phyloP scores from a whole-genome alignment of 129 eudicot species.

The Lonicera japonica region DNA sequence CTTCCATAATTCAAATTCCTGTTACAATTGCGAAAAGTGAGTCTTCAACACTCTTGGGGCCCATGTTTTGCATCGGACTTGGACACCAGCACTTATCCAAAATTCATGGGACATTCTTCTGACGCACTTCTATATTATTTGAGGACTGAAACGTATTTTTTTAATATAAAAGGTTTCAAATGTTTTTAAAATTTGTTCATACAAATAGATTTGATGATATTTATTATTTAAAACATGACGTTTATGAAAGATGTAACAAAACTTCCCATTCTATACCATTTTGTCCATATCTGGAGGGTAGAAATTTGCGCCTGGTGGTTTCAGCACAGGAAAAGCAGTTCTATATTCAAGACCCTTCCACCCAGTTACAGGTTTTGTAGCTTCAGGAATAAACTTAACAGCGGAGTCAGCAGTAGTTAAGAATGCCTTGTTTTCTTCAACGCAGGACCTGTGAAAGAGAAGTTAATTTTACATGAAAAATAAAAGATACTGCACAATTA shows the following conservation, averaged over 20 bases:
- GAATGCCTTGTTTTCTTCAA: conserved; percentile 87
- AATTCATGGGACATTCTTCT: too few relatives aligned
- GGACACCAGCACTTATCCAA: too few relatives aligned
- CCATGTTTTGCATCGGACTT: too few relatives aligned
- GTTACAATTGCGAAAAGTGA: conserved; percentile 10
- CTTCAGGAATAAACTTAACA: conserved; percentile 49
- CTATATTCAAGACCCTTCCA: conserved; percentile 91
- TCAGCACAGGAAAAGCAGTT: conserved; percentile 62
- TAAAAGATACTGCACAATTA: neutral
- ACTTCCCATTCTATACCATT: conserved; percentile 38
- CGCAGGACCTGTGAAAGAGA: conserved; percentile 62
- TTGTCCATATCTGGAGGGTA: conserved; percentile 96
- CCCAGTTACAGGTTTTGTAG: conserved; percentile 60
- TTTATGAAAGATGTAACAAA: neutral
- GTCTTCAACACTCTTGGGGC: conserved; percentile 1
- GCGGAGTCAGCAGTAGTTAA: conserved; percentile 89
- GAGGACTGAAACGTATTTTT: too few relatives aligned
- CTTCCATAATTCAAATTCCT: conserved; percentile 91
- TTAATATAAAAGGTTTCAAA: too few relatives aligned
- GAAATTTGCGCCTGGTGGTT: conserved; percentile 88
- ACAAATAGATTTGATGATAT: too few relatives aligned
- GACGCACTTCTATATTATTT: too few relatives aligned
- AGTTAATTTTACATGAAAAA: neutral
- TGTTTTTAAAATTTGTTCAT: too few relatives aligned
- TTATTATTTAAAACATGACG: neutral